phyloP scores from a whole-genome alignment of 2,329 filamentous ascomycete genomes.

The Aspergillus sp. region DNA sequence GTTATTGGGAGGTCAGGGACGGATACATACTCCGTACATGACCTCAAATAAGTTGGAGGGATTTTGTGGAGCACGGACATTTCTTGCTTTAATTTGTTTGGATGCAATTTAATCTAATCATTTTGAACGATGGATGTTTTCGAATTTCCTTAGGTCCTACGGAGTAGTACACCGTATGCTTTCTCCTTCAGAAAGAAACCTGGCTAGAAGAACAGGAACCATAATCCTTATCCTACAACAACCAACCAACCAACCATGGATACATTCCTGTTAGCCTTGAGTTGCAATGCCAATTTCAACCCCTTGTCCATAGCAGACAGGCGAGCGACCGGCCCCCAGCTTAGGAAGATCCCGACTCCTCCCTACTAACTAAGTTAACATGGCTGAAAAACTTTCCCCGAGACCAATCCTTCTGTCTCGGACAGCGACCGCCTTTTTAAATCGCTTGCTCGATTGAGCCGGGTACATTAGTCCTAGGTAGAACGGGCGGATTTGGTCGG shows the following conservation, averaged over 20 bases:
- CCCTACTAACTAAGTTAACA: background rate
- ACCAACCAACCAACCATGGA: background rate
- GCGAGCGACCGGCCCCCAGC: background rate
- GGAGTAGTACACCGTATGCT: too few species aligned
- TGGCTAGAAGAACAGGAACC: too few species aligned
- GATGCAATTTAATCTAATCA: background rate
- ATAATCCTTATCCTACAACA: too few species aligned
- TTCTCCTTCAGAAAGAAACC: too few species aligned
- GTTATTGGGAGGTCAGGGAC: background rate
- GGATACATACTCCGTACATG: background rate
- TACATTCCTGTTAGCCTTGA: background rate
- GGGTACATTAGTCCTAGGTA: slow-evolving; percentile 10
- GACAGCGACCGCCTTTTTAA: slow-evolving; percentile 17
- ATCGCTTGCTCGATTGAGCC: slow-evolving; percentile 13
- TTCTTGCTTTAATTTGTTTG: background rate
- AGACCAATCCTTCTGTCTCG: slow-evolving; percentile 8
- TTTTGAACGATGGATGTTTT: background rate
- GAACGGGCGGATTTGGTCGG: background rate
- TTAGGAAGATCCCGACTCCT: slow-evolving; percentile 5
- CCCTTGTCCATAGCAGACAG: background rate
- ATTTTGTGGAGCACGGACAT: too few species aligned
- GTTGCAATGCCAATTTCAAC: slow-evolving; percentile 3
- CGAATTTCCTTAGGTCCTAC: background rate
- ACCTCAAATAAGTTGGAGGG: too few species aligned
- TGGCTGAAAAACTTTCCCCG: slow-evolving; percentile 11